phyloP scores from a whole-genome alignment of 2,329 filamentous ascomycete genomes.

The Talaromyces sp. region DNA sequence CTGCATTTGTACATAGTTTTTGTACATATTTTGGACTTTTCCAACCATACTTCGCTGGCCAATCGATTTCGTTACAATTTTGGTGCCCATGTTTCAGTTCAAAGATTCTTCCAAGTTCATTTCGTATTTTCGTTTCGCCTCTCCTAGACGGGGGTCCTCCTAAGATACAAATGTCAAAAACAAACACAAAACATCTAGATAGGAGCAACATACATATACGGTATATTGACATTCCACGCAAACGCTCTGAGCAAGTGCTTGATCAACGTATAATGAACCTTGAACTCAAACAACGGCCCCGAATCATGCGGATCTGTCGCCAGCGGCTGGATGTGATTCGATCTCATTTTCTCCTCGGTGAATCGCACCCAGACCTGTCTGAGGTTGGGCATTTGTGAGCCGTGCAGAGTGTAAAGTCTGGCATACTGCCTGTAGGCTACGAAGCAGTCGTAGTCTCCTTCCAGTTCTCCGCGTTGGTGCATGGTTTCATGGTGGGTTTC shows the following conservation, averaged over 20 bases:
- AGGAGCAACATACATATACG: background rate
- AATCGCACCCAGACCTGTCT: conserved; percentile 7
- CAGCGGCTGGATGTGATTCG: background rate
- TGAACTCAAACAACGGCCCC: conserved; percentile 8
- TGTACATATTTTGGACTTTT: background rate
- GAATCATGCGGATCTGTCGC: conserved; percentile 3
- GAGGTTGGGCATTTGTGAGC: background rate
- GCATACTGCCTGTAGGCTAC: conserved; percentile 5
- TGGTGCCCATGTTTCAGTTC: background rate
- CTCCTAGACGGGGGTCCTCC: background rate
- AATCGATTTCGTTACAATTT: background rate
- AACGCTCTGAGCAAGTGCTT: conserved; percentile 9
- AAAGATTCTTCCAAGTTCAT: too few species aligned
- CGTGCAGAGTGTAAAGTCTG: conserved; percentile 2
- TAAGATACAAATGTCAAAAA: background rate
- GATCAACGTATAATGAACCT: conserved; percentile 7
- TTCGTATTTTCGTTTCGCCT: background rate
- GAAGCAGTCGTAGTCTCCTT: conserved; percentile 9
- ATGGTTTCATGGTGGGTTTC: background rate
- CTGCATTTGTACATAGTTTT: background rate
- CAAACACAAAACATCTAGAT: background rate
- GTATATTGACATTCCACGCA: conserved; percentile 9
- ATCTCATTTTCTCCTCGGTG: background rate
- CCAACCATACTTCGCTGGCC: background rate
- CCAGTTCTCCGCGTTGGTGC: background rate